phyloP scores from a whole-genome alignment of 2,329 filamentous ascomycete species.

The Xylariaceae sp. region DNA sequence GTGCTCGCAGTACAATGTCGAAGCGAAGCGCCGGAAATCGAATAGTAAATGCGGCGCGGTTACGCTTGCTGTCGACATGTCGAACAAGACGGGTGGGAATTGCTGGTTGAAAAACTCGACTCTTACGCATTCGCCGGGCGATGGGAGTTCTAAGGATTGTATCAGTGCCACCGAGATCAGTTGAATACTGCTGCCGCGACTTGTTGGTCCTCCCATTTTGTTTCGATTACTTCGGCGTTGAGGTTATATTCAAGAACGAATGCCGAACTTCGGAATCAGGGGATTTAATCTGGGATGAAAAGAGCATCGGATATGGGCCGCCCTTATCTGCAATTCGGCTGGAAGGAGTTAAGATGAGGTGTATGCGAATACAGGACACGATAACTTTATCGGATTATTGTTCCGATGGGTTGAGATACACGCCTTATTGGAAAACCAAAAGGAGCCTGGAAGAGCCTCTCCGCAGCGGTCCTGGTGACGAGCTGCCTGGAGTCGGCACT shows the following conservation, averaged over 20 bases:
- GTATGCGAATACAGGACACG: too few species aligned
- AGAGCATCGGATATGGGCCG: too few species aligned
- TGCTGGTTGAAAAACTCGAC: constrained; percentile 11
- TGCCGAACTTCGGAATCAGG: too few species aligned
- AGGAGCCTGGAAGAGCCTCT: neutral
- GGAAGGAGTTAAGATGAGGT: too few species aligned
- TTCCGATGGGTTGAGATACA: neutral
- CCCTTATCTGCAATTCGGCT: too few species aligned
- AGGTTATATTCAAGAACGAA: neutral
- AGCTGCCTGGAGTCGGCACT: neutral
- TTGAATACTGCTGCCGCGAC: neutral
- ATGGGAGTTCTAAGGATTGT: neutral
- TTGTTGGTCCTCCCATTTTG: neutral
- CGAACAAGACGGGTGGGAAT: neutral
- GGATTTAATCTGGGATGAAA: too few species aligned
- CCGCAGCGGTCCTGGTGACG: neutral
- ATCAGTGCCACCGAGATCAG: constrained; percentile 3
- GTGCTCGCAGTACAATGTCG: neutral
- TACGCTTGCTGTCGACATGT: neutral
- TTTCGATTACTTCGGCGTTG: neutral
- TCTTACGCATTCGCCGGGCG: neutral
- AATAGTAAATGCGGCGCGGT: neutral
- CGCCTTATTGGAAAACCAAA: neutral
- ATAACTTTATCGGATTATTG: too few species aligned
- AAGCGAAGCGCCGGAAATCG: neutral